Evolutionary conservation across 345 rosid genomes (phyloP), one percentile per base, ranked within the genome.

Genomic region (Moricandia moricandioides): DNA sequence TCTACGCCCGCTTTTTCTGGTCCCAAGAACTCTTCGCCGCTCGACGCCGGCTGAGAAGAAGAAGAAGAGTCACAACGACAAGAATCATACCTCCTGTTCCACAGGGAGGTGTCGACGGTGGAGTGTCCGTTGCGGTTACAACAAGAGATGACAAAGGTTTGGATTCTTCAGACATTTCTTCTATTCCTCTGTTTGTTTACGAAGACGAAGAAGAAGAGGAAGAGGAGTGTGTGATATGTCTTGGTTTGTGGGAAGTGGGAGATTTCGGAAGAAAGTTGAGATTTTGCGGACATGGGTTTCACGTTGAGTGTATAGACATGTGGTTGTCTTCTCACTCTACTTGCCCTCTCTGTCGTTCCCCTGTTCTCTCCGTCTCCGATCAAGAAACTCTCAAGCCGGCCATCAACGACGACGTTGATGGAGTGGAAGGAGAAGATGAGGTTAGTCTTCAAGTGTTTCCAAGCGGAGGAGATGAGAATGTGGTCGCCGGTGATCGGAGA

Each of bases 221-320:
- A 27, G 77, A 70, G 8, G 98, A 89, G 55, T 93, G 98, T 67
- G 92, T 85, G 26, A 83, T 93, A 60, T 89, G 98, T 85, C 77
- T 93, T 11, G 84, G 85, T 27, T 64, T 65, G 13, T 91, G 89
- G 59, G 92, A 87, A 80, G 93, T 75, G 0, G 77, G 82, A 34
- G 98, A 91, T 5, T 75, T 77, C 5, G 91, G 97, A 8, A 82
- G 92, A 76, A 81, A 78, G 21, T 47, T 93, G 59, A 81, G 78
- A 9, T 87, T 73, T 4, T 93, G 98, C 37, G 89, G 88, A 13
- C 98, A 93, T 69, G 76, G 76, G 33, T 93, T 93, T 69, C 98
- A 91, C 49, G 85, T 88, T 17, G 91, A 88, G 67, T 93, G 97
- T 63, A 86, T 93, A 40, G 97, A 91, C 27, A 91, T 82, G 88